A percentile compares a stretch with the other conserved stretches of the same genome.
Conservation (phyloP, 257 asterid species). For the Ilex asprella region DNA sequence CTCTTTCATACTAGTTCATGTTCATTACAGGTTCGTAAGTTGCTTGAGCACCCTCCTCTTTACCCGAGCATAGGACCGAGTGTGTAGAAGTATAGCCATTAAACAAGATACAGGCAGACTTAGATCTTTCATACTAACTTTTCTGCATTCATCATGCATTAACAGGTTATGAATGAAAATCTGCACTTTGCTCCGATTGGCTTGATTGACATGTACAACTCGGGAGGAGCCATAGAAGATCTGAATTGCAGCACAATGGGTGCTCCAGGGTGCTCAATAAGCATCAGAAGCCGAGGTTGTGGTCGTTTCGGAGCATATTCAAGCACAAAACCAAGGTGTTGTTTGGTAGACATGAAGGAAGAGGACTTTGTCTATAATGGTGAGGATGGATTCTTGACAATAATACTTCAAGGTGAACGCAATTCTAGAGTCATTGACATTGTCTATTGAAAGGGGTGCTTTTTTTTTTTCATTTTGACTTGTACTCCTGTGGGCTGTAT, state of each 20-base stretch:
- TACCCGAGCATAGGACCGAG: no score
- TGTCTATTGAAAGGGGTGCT: conserved; percentile 6
- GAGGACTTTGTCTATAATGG: conserved; percentile 32
- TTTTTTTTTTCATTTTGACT: no score
- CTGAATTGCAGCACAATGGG: conserved; percentile 1
- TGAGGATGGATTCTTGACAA: conserved; percentile 42
- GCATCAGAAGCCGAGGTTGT: conserved; percentile 38
- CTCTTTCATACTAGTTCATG: neutral
- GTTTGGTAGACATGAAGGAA: conserved; percentile 36
- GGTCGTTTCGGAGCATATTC: conserved; percentile 74
- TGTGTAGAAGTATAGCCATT: no score
- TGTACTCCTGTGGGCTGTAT: no score
- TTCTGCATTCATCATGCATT: no score
- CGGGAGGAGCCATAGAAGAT: conserved; percentile 41
- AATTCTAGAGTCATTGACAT: conserved; percentile 29
- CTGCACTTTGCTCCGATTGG: conserved; percentile 39
- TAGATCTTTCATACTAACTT: no score
- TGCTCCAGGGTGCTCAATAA: conserved; percentile 14
- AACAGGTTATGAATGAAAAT: conserved; percentile 21
- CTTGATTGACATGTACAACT: conserved; percentile 49
- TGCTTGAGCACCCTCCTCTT: no score
- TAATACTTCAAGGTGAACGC: conserved; percentile 37
- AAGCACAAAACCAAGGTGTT: conserved; percentile 37
- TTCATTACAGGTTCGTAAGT: no score
- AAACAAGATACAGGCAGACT: no score